Base-by-base conservation (phyloP, 768 basidiomycete genomes). In the Infundibulicybe gibba region DNA sequence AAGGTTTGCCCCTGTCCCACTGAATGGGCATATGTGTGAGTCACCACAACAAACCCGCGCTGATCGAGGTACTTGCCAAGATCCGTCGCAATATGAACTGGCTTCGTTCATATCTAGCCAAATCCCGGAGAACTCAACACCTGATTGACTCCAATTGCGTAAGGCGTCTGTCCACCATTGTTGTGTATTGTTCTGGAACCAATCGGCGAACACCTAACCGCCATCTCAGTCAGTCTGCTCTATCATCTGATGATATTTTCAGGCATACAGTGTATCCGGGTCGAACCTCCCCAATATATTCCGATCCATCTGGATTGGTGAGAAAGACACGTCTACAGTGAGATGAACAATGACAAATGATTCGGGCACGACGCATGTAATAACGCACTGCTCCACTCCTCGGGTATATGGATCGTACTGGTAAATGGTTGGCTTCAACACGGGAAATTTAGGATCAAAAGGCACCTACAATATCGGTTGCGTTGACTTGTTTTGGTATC, bases 271-370 rank as follows among this genome's bases (percentile, higher is more conserved):
- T 83, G 62, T 79, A 83, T 16, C 87, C 85, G 13, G 87, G 86
- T 86, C 85, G 89, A 8, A 88, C 87, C 57, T 82, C 73, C 10
- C 89, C 89, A 1, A 87, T 58, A 60, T 85, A 90, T 54, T 83
- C 75, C 32, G 81, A 75, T 0, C 81, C 82, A 55, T 90, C 83
- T 0, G 82, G 83, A 59, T 90, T 89, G 54, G 80, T 87, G 41
- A 91, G 76, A 61, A 83, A 90, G 0, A 81, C 75, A 42, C 79
- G 75, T n/a, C 84, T 85, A n/a, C n/a, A 49, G 17, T 35, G 31
- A 44, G 35, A 48, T 25, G 25, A 25, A 8, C 8, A 25, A 25
- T 25, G 25, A 31, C 40, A 3, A 21, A 31, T 14, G 39, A n/a
- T n/a, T 25, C 1, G 47, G 37, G 10, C 15, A n/a, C 17, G 21